These are phyloP conservation scores for Melampsora americana DNA, from an alignment of 1,284 basidiomycete species.

Conservation along the genomic window DNA sequence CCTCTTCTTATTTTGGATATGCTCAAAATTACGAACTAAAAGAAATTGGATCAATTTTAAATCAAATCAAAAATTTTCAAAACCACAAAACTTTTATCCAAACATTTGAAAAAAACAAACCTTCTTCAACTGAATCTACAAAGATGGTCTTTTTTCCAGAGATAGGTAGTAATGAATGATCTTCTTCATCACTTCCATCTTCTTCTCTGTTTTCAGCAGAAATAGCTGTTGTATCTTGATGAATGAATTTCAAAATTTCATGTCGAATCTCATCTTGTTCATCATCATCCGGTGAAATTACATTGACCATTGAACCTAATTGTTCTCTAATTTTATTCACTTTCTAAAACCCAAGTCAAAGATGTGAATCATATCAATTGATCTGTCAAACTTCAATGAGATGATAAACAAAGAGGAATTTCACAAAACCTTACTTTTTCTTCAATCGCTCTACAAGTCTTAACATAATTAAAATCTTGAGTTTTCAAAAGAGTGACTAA, in stretches of 20 bases:
- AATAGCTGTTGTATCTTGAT: slow-evolving; percentile 26
- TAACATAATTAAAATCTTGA: slow-evolving; percentile 91
- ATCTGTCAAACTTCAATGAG: slow-evolving; percentile 47
- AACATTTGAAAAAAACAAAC: neutral
- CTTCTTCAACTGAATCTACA: slow-evolving; percentile 39
- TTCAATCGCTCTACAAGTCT: slow-evolving; percentile 73
- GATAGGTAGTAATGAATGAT: neutral
- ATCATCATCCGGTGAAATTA: slow-evolving; percentile 11
- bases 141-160: slow-evolving; percentile 32
- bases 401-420: neutral
- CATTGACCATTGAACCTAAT: slow-evolving; percentile 35
- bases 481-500: slow-evolving; percentile 92
- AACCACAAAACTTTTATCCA: neutral
- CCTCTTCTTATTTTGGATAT: neutral
- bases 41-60: neutral
- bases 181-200: slow-evolving; percentile 2
- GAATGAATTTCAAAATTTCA: slow-evolving; percentile 29
- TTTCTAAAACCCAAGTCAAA: slow-evolving; percentile 17
- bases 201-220: slow-evolving; percentile 11
- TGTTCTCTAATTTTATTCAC: slow-evolving; percentile 28
- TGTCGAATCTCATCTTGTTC: neutral
- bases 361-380: neutral
- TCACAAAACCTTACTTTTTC: slow-evolving; percentile 64
- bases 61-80: neutral
- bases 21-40: slow-evolving; percentile 6